A percentile compares a stretch with the other conserved stretches of the same genome.
Evolutionary conservation across 2,329 filamentous ascomycete genomes (phyloP).

Genomic region (Davidsoniella eucalypti): DNA sequence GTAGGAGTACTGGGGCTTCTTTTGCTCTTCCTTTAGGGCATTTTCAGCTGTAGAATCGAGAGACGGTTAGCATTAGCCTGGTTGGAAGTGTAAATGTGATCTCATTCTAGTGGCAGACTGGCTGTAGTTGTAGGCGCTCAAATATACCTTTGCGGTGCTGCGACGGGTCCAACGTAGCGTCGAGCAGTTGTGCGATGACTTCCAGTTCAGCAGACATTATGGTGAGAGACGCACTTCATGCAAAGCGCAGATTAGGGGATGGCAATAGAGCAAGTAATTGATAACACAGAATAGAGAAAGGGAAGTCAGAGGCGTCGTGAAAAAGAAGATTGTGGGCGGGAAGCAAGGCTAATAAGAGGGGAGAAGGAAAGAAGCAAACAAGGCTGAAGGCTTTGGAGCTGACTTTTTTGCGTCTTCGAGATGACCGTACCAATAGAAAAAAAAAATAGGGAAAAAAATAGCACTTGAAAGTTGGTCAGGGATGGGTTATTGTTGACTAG

Average conservation of each 20-base stretch:
- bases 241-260: conserved; percentile 8
- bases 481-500: conserved; percentile 5
- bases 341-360: conserved; percentile 2
- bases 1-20: conserved; percentile 75
- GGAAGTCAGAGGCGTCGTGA: conserved; percentile 3
- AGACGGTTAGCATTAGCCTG: background rate
- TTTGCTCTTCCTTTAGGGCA: conserved; percentile 61
- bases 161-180: conserved; percentile 75
- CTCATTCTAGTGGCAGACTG: background rate
- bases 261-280: background rate
- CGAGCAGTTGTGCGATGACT: conserved; percentile 63
- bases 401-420: conserved; percentile 4
- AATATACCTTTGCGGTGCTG: conserved; percentile 70
- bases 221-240: conserved; percentile 1
- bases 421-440: background rate
- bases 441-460: conserved; percentile 3
- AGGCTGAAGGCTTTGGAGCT: conserved; percentile 9
- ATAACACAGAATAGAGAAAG: background rate
- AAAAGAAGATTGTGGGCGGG: background rate
- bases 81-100: background rate
- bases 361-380: conserved; percentile 1
- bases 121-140: background rate
- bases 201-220: conserved; percentile 41
- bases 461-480: background rate
- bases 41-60: conserved; percentile 49